Evolutionary conservation across 768 basidiomycete genomes (phyloP).

Genomic region (Tricholoma flavovirens): DNA sequence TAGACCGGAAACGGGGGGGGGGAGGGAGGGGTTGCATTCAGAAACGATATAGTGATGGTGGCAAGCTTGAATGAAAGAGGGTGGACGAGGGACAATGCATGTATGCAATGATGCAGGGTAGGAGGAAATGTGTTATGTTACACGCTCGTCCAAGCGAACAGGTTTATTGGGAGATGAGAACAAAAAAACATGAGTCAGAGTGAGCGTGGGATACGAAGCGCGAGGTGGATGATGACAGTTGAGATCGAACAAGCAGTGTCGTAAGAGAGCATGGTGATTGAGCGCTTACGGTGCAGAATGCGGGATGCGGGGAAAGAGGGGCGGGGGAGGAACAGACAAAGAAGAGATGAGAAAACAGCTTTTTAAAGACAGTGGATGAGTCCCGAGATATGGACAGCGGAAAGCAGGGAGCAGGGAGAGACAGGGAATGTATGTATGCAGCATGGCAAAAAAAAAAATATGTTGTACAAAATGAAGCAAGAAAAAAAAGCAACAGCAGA

Average conservation of each 20-base stretch:
- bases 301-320: not conserved
- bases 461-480: conserved; percentile 3
- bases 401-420: not conserved
- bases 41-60: no score
- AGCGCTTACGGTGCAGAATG: not conserved
- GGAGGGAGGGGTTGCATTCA: no score
- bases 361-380: conserved; percentile 1
- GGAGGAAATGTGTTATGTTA: conserved; percentile 12
- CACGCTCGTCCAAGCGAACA: conserved; percentile 37
- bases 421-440: not conserved
- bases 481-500: not conserved
- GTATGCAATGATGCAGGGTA: not conserved
- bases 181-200: conserved; percentile 2
- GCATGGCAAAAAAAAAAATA: not conserved
- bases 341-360: not conserved
- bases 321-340: not conserved
- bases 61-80: not conserved
- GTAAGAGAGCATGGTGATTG: conserved; percentile 1
- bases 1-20: no score
- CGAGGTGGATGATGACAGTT: conserved; percentile 3
- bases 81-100: not conserved
- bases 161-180: conserved; percentile 13
- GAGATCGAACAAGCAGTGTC: not conserved
- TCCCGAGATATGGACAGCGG: not conserved
- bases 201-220: conserved; percentile 4